Evolutionary conservation across 148 eudicot species (phyloP), one percentile per base, ranked within the genome.

Genomic region (Heliamphora exappendiculata): DNA sequence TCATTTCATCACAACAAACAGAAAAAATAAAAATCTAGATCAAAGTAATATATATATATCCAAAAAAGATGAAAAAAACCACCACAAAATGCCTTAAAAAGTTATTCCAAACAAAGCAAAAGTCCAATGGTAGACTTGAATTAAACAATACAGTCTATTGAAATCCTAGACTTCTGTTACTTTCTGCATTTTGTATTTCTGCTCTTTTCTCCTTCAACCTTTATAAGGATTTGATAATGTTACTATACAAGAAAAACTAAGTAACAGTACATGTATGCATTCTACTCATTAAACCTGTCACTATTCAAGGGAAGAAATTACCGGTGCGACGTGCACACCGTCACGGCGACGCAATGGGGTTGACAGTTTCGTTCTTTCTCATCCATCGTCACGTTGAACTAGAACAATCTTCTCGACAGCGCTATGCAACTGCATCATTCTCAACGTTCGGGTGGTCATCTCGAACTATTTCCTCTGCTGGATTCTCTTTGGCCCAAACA

Each of bases 401-500:
- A 22, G 73, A 28, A 5, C 17, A 22, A 29, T 49, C 22, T 47
- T 29, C 22, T 26, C 3, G 0, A 19, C 12, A 41, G 59, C 67
- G 49, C 82, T 78, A 78, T 49, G 78, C 33, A 66, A 70, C 42
- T 49, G 26, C 64, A 37, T 70, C 82, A 64, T 45, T 82, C 54
- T 68, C 74, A 19, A 12, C n/a, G 57, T 17, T 13, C 34, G 33
- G 76, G 22, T 14, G 51, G 33, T 84, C 89, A 31, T 92, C 89
- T 55, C 74, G 79, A 72, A 96, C 87, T 79, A 86, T 76, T 42
- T 81, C 75, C 55, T 84, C 88, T 10, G 80, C 88, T 37, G 99
- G 97, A 78, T 96, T 96, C 44, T 86, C 77, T 82, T 84, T 64
- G 65, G 89, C 98, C 99, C 99, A 96, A 42, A 87, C 89, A 37